Evolutionary conservation across 2,329 filamentous ascomycete species (phyloP), one percentile per base, ranked within the genome.

Genomic region (Aspergillus novoparasiticus): DNA sequence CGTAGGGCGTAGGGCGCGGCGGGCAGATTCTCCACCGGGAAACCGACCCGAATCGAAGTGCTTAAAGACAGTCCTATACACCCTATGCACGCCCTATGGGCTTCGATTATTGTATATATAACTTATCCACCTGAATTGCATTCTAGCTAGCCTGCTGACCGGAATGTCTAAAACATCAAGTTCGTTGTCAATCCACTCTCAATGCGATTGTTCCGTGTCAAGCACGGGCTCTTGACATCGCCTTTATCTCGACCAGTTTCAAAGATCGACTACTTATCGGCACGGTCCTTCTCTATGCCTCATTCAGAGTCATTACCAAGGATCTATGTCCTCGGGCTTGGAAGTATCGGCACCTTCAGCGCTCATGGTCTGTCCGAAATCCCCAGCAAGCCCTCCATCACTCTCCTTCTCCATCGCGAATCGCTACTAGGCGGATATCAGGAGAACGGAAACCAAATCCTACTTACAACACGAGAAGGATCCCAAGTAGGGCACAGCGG

Each of bases 301-400:
- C 30, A 34, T 8, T 34, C 50, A 34, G 30, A 32, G 28, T 12
- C 26, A 32, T 34, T 28, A n/a, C 19, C 34, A 34, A 34, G 43
- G 6, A 54, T 64, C 26, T 86, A 93, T 71, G 82, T 96, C 57
- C 79, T 96, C 5, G 93, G 93, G 6, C 75, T 90, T 5, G 93
- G 92, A 26, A 94, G 91, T 71, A 83, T 96, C 10, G 92, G 93
- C 16, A 87, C 87, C 56, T 84, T 96, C n/a, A 87, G 92, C 64
- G 92, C 92, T 34, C 87, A 89, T 72, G 86, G 86, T 23, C 80
- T 96, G 10, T 84, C 86, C 23, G 83, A 85, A 39, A 80, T 87
- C 3, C 80, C 82, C 2, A 75, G 85, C 16, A 81, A 83, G 3
- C 90, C 91, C 4, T 89, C 90, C 0, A 84, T 95, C 46, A 93